phyloP scores from a whole-genome alignment of 2,329 filamentous ascomycete species.

The Aspergillus caelatus region DNA sequence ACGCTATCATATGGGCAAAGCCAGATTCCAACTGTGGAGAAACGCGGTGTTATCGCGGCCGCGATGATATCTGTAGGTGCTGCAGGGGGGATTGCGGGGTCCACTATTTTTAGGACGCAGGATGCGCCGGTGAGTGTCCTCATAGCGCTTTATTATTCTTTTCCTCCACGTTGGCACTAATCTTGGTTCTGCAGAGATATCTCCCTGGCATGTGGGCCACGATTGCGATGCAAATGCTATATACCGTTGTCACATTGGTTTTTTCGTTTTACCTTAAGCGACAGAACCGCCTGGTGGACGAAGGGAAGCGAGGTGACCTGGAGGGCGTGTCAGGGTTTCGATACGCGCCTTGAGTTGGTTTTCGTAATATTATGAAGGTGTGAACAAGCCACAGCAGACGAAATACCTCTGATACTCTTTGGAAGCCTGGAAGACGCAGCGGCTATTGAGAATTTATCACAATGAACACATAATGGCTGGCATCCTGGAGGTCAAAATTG shows the following conservation, averaged over 20 bases:
- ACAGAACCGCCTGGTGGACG: not conserved
- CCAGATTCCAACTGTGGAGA: not conserved
- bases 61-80: not conserved
- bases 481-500: too few relatives aligned
- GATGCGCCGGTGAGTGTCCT: not conserved
- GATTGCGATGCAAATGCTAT: not conserved
- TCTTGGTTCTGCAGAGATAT: not conserved
- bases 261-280: not conserved
- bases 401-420: too few relatives aligned
- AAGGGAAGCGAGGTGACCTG: not conserved
- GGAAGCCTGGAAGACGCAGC: too few relatives aligned
- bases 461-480: too few relatives aligned
- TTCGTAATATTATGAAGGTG: not conserved
- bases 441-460: too few relatives aligned
- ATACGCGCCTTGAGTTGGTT: not conserved
- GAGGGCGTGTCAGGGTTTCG: not conserved
- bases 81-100: not conserved
- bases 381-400: too few relatives aligned
- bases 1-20: not conserved
- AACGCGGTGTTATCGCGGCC: not conserved
- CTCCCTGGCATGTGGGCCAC: not conserved
- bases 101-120: not conserved
- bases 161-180: not conserved
- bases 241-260: not conserved
- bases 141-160: not conserved